Conservation (phyloP, 2,329 filamentous ascomycete genomes). For the Beauveria caledonica region DNA sequence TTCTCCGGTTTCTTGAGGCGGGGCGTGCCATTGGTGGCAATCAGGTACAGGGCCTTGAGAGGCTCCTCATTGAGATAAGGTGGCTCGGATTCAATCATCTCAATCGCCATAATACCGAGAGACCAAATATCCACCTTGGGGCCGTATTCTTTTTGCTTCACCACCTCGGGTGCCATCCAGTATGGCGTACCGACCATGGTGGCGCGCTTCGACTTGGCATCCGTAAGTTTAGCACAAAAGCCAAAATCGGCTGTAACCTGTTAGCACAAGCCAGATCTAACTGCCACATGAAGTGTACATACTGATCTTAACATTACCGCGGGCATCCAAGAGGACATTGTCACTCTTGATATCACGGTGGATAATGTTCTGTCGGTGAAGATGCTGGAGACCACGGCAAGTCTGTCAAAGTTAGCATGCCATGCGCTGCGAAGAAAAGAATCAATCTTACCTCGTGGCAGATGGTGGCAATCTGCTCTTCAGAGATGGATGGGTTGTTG, state of each 20-base stretch:
- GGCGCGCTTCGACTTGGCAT: conserved; percentile 91
- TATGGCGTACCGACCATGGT: conserved; percentile 99
- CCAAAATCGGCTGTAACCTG: conserved; percentile 79
- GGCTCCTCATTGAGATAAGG: conserved; percentile 98
- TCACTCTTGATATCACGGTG: conserved; percentile 99
- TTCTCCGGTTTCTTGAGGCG: conserved; percentile 97
- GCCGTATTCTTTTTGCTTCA: conserved; percentile 98
- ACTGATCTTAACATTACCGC: conserved; percentile 97
- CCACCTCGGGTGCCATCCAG: conserved; percentile 99
- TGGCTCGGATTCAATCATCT: conserved; percentile 98
- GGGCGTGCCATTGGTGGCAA: conserved; percentile 95
- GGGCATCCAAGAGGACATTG: conserved; percentile 89
- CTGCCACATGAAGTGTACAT: conserved; percentile 31
- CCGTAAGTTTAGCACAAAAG: conserved; percentile 97
- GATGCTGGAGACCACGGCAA: conserved; percentile 86
- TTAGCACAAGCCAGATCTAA: conserved; percentile 21
- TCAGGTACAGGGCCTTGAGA: conserved; percentile 92
- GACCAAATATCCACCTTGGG: conserved; percentile 99
- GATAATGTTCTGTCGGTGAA: conserved; percentile 94
- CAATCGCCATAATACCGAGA: conserved; percentile 97
- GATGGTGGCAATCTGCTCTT: conserved; percentile 96
- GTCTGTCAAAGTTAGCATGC: conserved; percentile 50
- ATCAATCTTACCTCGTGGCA: conserved; percentile 76
- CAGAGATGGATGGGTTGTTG: conserved; percentile 87
- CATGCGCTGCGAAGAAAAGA: not conserved